These are phyloP conservation scores for Solanum hybrid DNA, from an alignment of 305 asterid species.

Conservation along the genomic window DNA sequence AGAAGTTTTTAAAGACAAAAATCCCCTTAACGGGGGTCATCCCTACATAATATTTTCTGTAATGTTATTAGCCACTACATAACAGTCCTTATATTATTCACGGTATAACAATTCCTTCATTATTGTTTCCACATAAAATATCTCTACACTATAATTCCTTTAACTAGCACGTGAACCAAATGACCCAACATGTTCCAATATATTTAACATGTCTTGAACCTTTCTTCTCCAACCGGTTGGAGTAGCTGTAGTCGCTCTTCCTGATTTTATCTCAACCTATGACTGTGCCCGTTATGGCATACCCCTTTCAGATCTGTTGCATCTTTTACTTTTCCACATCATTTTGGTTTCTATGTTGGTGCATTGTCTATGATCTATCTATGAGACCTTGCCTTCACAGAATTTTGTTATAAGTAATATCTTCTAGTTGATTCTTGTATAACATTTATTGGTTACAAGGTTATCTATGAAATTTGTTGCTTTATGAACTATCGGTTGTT, in stretches of 20 bases:
- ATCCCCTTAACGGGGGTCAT: neutral
- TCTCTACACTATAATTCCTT: neutral
- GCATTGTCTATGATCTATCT: neutral
- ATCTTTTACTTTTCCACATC: neutral
- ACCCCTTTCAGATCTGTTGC: neutral
- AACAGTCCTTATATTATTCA: neutral
- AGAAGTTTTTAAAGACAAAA: neutral
- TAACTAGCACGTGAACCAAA: neutral
- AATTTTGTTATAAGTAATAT: neutral
- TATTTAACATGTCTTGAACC: neutral
- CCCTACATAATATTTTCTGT: neutral
- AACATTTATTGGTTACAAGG: neutral
- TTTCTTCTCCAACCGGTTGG: neutral
- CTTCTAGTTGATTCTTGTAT: neutral
- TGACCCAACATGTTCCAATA: neutral
- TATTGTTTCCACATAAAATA: neutral
- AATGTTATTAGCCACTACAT: neutral
- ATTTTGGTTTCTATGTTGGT: neutral
- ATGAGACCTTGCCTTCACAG: neutral
- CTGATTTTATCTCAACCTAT: neutral
- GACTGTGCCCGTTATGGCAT: neutral
- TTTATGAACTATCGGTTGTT: neutral
- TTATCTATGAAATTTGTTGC: neutral
- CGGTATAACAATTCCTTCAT: neutral
- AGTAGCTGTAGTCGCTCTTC: neutral